Base-by-base conservation (phyloP, 495 filamentous ascomycete genomes). In the Penicillium manginii region DNA sequence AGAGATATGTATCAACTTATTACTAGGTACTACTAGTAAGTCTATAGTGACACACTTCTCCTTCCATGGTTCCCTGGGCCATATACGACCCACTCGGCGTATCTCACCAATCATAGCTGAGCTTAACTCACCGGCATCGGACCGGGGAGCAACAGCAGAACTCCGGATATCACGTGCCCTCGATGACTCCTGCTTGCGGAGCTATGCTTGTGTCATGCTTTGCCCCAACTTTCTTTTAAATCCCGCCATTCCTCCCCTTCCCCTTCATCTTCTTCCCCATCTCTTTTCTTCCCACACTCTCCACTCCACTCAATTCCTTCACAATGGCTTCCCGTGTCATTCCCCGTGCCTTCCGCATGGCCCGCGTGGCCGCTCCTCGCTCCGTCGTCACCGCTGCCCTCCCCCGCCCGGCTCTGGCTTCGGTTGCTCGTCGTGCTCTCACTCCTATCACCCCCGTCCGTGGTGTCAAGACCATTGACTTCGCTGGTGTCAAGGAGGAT, bases 261-360 rank as follows among this genome's bases (percentile, higher is more conserved):
- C 58, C 58, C 40, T 19, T 43, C 40, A 2, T 43, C 40, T 43
- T 43, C 40, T 43, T 47, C 56, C 63, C 63, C 53, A 61, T 62
- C 64, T 40, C 60, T 50, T 65, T n/a, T 37, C 35, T 14, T 37
- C 35, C 57, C 62, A 59, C 63, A 55, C 55, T 64, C 57, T 58
- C 51, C 59, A 55, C 61, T 55, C 52, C 50, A 51, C 46, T 62
- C 60, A 62, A 58, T 67, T 71, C 75, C 33, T 37, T 19, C 76
- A 86, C 74, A 81, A 98, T 97, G 94, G 89, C 93, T 77, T 90
- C 92, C 50, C 85, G 88, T 80, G 85, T 81, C 75, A 86, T 94
- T 72, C 88, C 84, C 72, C 89, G 89, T 83, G 90, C 89, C 76
- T 81, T 94, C 73, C 90, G 90, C 78, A 76, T 92, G 79, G 81